Evolutionary conservation across 2,329 filamentous ascomycete genomes (phyloP).

Genomic region (Colletotrichum spinosum): DNA sequence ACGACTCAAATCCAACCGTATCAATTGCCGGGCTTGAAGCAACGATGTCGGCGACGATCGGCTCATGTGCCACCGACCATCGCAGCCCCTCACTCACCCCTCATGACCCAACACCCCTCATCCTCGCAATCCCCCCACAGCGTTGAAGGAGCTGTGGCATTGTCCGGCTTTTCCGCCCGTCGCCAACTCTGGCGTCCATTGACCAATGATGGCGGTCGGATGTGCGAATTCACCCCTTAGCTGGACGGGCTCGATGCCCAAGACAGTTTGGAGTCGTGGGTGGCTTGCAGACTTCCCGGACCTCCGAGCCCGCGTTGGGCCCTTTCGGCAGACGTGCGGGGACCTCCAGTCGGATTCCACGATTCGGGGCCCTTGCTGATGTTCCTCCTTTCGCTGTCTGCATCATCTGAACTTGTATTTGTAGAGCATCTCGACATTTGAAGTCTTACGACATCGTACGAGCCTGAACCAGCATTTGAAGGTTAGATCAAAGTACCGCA

Average conservation of each 20-base stretch:
- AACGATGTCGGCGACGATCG: constrained; percentile 17
- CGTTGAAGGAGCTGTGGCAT: not conserved
- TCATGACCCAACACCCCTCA: constrained; percentile 19
- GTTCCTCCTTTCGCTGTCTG: not conserved
- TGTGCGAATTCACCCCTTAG: not conserved
- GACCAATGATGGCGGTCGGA: not conserved
- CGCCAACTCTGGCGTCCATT: not conserved
- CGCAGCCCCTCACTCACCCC: constrained; percentile 15
- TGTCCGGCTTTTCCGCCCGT: constrained; percentile 14
- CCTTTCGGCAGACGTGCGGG: constrained; percentile 23
- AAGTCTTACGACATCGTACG: not conserved
- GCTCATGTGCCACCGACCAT: constrained; percentile 29
- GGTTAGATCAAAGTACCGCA: not conserved
- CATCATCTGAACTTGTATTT: constrained; percentile 20
- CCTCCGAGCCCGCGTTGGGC: constrained; percentile 24
- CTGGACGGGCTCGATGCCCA: not conserved
- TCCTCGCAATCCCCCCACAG: constrained; percentile 16
- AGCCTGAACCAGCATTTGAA: not conserved
- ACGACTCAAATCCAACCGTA: not conserved
- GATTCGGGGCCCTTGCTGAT: constrained; percentile 4
- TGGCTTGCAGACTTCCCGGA: constrained; percentile 26
- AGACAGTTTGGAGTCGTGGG: not conserved
- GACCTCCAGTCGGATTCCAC: constrained; percentile 25
- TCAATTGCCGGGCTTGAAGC: constrained; percentile 6
- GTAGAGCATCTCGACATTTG: not conserved